Evolutionary conservation across 371 early-diverging fungal genomes (phyloP).

Genomic region (Zychaea mexicana): DNA sequence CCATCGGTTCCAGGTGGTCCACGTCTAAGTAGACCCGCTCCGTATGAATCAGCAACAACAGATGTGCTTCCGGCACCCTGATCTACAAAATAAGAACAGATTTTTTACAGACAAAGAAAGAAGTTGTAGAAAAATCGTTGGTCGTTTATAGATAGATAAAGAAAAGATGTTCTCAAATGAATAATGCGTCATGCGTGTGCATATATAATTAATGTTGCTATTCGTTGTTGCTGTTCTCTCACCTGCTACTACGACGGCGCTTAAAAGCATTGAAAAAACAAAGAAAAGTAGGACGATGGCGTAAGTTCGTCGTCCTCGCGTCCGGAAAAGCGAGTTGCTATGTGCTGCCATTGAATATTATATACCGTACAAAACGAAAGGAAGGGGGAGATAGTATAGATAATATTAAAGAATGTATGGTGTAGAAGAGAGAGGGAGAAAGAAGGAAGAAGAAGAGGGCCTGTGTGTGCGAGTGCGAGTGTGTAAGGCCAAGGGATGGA

Average conservation of each 20-base stretch:
- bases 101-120: too few relatives aligned
- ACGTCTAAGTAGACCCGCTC: not conserved
- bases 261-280: not conserved
- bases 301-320: not conserved
- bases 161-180: too few relatives aligned
- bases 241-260: not conserved
- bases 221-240: not conserved
- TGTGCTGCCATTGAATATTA: not conserved
- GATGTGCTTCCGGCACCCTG: not conserved
- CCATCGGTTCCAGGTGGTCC: not conserved
- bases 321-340: not conserved
- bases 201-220: not conserved
- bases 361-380: not conserved
- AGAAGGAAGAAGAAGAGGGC: slow-evolving; percentile 9
- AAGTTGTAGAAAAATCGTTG: too few relatives aligned
- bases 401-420: not conserved
- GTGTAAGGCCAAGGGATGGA: not conserved
- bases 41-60: not conserved
- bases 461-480: not conserved
- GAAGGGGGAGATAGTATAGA: not conserved
- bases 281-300: not conserved
- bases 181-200: too few relatives aligned
- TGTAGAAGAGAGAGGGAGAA: not conserved
- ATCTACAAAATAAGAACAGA: not conserved
- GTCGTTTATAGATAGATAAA: too few relatives aligned